phyloP scores from a whole-genome alignment of 2,329 filamentous ascomycete genomes.

The Pestalotiopsis fici region DNA sequence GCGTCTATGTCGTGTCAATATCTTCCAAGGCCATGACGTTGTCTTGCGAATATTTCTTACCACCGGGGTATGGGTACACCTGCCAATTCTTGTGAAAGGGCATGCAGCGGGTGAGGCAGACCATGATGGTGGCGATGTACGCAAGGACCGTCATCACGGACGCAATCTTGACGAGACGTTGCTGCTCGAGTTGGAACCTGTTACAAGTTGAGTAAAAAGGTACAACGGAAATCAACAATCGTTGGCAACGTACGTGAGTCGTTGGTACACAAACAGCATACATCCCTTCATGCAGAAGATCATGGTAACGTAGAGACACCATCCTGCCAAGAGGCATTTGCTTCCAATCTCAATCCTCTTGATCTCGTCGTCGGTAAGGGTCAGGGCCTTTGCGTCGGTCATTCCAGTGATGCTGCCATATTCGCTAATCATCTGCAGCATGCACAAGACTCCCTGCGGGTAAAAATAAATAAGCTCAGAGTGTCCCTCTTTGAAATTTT shows the following conservation, averaged over 20 bases:
- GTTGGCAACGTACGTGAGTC: slow-evolving; percentile 2
- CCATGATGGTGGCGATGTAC: background rate
- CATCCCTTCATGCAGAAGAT: slow-evolving; percentile 3
- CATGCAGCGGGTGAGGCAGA: background rate
- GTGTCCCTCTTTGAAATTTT: background rate
- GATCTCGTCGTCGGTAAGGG: background rate
- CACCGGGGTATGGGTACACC: background rate
- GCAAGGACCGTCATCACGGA: background rate
- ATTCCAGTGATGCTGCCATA: slow-evolving; percentile 1
- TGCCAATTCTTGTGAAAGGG: slow-evolving; percentile 1
- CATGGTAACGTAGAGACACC: slow-evolving; percentile 5
- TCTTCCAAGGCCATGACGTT: background rate
- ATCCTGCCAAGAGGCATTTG: slow-evolving; percentile 5
- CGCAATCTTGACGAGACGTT: background rate
- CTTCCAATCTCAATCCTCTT: background rate
- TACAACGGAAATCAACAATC: background rate
- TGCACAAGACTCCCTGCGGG: background rate
- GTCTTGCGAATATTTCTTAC: background rate
- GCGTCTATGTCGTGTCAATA: background rate
- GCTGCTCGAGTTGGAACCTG: background rate
- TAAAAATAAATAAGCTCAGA: background rate
- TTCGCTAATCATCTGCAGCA: background rate
- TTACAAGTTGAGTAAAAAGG: background rate
- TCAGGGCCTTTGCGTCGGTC: background rate
- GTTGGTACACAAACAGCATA: background rate